A percentile compares a stretch with the other conserved stretches of the same genome.
Evolutionary conservation across 2,329 filamentous ascomycete genomes (phyloP).

Genomic region (Alternaria gaisen): DNA sequence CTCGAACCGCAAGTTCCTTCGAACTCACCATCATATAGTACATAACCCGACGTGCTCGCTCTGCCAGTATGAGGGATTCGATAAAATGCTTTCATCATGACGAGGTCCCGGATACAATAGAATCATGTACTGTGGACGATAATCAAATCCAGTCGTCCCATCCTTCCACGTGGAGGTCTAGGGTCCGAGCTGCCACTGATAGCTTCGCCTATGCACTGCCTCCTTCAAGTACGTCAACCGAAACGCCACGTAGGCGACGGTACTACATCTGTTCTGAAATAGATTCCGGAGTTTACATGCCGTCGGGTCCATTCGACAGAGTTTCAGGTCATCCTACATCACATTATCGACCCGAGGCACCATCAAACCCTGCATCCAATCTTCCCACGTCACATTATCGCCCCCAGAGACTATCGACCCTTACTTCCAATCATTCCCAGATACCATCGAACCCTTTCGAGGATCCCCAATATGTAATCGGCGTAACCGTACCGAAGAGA

Average conservation of each 20-base stretch:
- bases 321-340: not conserved
- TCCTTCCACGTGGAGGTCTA: not conserved
- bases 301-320: not conserved
- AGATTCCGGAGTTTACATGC: constrained; percentile 1
- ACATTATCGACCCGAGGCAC: not conserved
- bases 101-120: not conserved
- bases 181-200: not conserved
- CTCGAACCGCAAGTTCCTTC: not conserved
- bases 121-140: not conserved
- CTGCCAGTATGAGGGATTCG: not conserved
- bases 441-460: not conserved
- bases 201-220: not conserved
- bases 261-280: not conserved
- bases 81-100: not conserved
- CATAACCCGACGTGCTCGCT: not conserved
- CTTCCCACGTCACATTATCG: not conserved
- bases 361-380: not conserved
- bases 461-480: not conserved
- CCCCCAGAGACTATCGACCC: not conserved
- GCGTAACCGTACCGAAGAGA: not conserved
- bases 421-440: not conserved
- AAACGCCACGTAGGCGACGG: not conserved
- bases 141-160: not conserved
- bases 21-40: not conserved
- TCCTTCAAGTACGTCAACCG: not conserved